These are phyloP conservation scores for Chlorella sp. DNA, from an alignment of 139 green algal genomes.

Conservation along the genomic window DNA sequence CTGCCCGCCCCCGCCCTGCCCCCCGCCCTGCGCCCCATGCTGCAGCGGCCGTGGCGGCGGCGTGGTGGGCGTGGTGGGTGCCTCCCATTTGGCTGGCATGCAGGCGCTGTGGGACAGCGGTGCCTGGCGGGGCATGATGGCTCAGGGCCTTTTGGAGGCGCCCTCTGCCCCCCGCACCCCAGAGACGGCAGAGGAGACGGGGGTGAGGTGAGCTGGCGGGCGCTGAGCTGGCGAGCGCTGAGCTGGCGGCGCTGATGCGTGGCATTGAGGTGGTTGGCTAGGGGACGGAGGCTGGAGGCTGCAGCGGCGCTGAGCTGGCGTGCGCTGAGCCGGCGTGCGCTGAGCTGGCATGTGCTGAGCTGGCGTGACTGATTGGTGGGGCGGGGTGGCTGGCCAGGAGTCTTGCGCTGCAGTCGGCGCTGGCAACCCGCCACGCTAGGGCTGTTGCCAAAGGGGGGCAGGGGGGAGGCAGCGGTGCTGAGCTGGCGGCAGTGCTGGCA, in stretches of 20 bases:
- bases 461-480: too few relatives aligned
- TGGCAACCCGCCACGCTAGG: too few relatives aligned
- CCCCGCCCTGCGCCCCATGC: not conserved
- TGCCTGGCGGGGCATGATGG: conserved; percentile 12
- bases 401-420: too few relatives aligned
- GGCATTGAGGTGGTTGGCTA: too few relatives aligned
- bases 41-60: conserved; percentile 13
- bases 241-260: too few relatives aligned
- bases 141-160: not conserved
- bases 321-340: not conserved
- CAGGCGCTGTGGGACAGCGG: conserved; percentile 28
- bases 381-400: too few relatives aligned
- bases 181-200: conserved; percentile 24
- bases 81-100: conserved; percentile 48
- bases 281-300: too few relatives aligned
- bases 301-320: too few relatives aligned
- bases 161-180: not conserved
- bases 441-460: too few relatives aligned
- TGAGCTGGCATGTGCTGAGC: not conserved
- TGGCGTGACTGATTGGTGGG: too few relatives aligned
- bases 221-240: not conserved
- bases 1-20: not conserved
- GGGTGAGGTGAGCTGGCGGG: conserved; percentile 2
- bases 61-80: conserved; percentile 51
- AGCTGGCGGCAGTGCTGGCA: too few relatives aligned